Percentiles rank a stretch among this genome's conserved stretches.
Conservation (phyloP, 495 filamentous ascomycete genomes). For the Lentithecium fluviatile region DNA sequence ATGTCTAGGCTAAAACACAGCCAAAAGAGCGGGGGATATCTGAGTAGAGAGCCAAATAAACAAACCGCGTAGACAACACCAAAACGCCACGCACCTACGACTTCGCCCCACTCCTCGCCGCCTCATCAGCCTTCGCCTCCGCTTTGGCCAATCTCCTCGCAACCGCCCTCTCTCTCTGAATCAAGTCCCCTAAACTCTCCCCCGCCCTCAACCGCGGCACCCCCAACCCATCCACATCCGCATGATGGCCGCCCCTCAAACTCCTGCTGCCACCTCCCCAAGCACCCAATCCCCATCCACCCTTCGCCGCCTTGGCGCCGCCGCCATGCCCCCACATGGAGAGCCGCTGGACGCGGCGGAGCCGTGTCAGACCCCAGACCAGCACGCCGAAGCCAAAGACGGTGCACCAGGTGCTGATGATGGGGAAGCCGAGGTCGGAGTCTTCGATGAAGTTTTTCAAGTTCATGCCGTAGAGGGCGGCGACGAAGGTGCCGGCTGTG, state of each 20-base stretch:
- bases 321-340: conserved; percentile 65
- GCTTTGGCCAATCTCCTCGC: conserved; percentile 25
- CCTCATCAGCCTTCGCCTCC: conserved; percentile 20
- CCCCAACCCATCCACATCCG: conserved; percentile 15
- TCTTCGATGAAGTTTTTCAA: conserved; percentile 98
- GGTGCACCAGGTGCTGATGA: conserved; percentile 67
- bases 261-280: conserved; percentile 12
- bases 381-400: conserved; percentile 73
- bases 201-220: conserved; percentile 8
- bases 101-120: neutral
- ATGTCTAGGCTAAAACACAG: neutral
- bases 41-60: neutral
- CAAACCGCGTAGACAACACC: neutral
- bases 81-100: neutral
- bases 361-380: conserved; percentile 73
- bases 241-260: neutral
- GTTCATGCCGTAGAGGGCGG: conserved; percentile 99
- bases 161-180: conserved; percentile 22
- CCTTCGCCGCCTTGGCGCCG: neutral
- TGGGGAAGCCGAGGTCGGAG: conserved; percentile 81
- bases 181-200: conserved; percentile 16
- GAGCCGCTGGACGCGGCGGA: conserved; percentile 83
- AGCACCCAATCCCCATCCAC: conserved; percentile 22
- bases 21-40: neutral
- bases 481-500: conserved; percentile 88